Evolutionary conservation across 2,329 filamentous ascomycete species (phyloP).

Genomic region (Bipolaris victoriae): DNA sequence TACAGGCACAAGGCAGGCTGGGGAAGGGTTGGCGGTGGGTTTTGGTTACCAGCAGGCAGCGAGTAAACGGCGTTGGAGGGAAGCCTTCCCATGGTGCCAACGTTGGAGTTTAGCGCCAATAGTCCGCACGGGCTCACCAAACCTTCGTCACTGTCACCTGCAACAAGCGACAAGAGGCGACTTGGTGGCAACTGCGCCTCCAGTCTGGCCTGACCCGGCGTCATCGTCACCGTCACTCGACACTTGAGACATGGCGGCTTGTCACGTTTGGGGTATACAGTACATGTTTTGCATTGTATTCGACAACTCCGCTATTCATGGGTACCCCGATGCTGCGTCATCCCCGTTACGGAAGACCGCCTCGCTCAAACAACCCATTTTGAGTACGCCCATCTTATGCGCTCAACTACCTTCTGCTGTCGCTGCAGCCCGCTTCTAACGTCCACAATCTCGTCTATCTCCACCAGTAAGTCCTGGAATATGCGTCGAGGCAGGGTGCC

Average conservation of each 20-base stretch:
- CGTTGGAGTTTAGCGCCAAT: slow-evolving; percentile 20
- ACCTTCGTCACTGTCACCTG: slow-evolving; percentile 16
- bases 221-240: neutral
- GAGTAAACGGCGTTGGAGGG: slow-evolving; percentile 16
- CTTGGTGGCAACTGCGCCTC: slow-evolving; percentile 12
- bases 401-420: slow-evolving; percentile 78
- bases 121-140: slow-evolving; percentile 17
- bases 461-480: slow-evolving; percentile 84
- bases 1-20: slow-evolving; percentile 3
- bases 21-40: slow-evolving; percentile 1
- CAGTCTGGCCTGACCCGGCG: slow-evolving; percentile 4
- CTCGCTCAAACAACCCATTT: slow-evolving; percentile 63
- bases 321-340: neutral
- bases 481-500: slow-evolving; percentile 74
- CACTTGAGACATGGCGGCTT: neutral
- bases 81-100: slow-evolving; percentile 16
- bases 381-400: slow-evolving; percentile 89
- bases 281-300: slow-evolving; percentile 3
- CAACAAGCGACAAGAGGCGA: slow-evolving; percentile 5
- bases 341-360: neutral
- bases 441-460: slow-evolving; percentile 84
- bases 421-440: slow-evolving; percentile 75
- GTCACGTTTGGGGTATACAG: neutral
- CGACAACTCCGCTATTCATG: slow-evolving; percentile 3
- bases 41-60: slow-evolving; percentile 14